Base-by-base conservation (phyloP, 225 moss, liverwort and hornwort genomes). In the Pseudisothecium myosuroides region DNA sequence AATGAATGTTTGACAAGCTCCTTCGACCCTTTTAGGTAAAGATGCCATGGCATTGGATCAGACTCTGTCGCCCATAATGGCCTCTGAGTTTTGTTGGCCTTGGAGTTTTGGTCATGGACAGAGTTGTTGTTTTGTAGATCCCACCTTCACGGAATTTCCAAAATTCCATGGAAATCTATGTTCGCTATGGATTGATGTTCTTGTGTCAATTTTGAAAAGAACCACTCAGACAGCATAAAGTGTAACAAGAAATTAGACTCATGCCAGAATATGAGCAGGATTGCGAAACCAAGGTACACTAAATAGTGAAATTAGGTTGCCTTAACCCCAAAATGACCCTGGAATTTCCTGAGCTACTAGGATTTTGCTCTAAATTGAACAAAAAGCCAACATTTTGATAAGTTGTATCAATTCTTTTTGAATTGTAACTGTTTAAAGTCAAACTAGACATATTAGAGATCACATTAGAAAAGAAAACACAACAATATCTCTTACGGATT, bases 221-320 rank as follows among this genome's bases (percentile, higher is more conserved):
- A 17, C 54, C 54, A 54, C 54, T 17, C 54, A 54, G 54, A 54
- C 54, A 54, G 54, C 54, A 54, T 54, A 54, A 54, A 34, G 73
- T 45, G 45, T 17, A 47, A 5, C 11, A 6, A 52, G 32, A 80
- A 69, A 49, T 69, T 71, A 2, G 62, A 43, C 79, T 18, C n/a
- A 45, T 55, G 56, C 37, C 17, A 56, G 64, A 55, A 63, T 81
- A 60, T 39, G 50, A 88, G 56, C 37, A 28, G 37, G 49, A 27
- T 37, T 83, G 50, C 4, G 0, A 34, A 49, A 17, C 36, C 8
- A 0, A 78, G 55, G 54, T 52, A n/a, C n/a, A n/a, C n/a, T n/a
- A n/a, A n/a, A n/a, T n/a, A n/a, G n/a, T n/a, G n/a, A n/a, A n/a
- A n/a, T n/a, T n/a, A n/a, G n/a, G n/a, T n/a, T n/a, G n/a, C n/a